Evolutionary conservation across 2,329 filamentous ascomycete genomes (phyloP).

Genomic region (Beauveria varroae): DNA sequence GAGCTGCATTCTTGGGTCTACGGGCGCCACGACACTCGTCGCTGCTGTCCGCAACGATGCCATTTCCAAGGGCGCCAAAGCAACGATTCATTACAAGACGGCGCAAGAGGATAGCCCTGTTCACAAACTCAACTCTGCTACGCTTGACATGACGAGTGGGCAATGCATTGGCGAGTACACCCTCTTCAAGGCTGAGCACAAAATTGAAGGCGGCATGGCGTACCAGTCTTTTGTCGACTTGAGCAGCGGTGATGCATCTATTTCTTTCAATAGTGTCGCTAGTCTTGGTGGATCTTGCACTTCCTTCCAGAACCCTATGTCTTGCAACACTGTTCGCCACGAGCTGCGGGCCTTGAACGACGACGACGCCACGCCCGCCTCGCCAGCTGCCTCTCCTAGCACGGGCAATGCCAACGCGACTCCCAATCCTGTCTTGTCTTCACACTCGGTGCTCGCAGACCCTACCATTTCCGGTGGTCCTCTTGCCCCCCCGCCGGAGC

Average conservation of each 20-base stretch:
- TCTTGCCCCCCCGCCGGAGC: not conserved
- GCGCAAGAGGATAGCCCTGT: conserved; percentile 33
- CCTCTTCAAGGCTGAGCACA: conserved; percentile 35
- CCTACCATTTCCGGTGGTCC: not conserved
- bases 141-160: conserved; percentile 33
- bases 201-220: conserved; percentile 36
- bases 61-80: conserved; percentile 30
- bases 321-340: conserved; percentile 16
- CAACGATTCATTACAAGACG: conserved; percentile 37
- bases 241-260: conserved; percentile 31
- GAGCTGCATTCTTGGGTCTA: conserved; percentile 42
- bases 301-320: conserved; percentile 28
- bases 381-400: no score
- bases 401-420: no score
- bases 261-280: conserved; percentile 42
- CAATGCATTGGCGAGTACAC: conserved; percentile 41
- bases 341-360: no score
- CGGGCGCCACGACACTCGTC: conserved; percentile 35
- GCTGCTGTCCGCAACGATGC: conserved; percentile 44
- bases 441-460: not conserved
- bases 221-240: conserved; percentile 40
- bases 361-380: no score
- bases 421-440: no score
- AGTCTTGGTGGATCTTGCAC: conserved; percentile 37
- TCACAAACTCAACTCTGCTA: conserved; percentile 30